phyloP scores from a whole-genome alignment of 1,284 basidiomycete species.

The Trametes hirsuta region DNA sequence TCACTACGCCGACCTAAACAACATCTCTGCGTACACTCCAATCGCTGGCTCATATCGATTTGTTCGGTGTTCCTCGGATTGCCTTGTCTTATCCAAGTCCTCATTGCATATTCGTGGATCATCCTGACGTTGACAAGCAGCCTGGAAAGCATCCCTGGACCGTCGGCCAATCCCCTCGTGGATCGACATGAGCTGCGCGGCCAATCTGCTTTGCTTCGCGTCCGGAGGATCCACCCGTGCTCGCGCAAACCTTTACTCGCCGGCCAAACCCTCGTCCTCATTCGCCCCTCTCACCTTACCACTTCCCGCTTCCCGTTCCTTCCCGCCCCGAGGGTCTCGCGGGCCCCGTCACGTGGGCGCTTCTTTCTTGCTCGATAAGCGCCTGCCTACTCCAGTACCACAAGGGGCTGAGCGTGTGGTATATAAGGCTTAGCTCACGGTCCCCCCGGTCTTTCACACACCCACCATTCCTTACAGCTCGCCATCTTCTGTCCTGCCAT shows the following conservation, averaged over 20 bases:
- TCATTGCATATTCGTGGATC: neutral
- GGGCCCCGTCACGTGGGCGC: conserved; percentile 16
- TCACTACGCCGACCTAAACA: neutral
- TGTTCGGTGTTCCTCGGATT: neutral
- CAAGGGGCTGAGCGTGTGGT: conserved; percentile 9
- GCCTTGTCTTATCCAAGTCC: neutral
- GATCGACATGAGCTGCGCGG: neutral
- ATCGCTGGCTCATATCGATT: too few relatives aligned
- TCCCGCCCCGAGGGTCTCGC: conserved; percentile 8
- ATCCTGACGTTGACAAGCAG: too few relatives aligned
- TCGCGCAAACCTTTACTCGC: neutral
- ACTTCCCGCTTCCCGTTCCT: conserved; percentile 4
- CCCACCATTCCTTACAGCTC: neutral
- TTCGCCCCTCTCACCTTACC: neutral
- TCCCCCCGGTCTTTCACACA: conserved; percentile 16
- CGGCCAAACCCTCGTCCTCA: neutral
- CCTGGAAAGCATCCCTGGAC: too few relatives aligned
- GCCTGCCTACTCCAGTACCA: neutral
- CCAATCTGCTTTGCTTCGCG: neutral
- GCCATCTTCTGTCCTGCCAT: neutral
- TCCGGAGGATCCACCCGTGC: neutral
- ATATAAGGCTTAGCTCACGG: conserved; percentile 17
- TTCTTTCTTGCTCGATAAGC: conserved; percentile 5
- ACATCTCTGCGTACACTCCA: too few relatives aligned
- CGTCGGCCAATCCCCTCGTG: neutral